Base-by-base conservation (phyloP, 169 alveolate genomes). In the Eimeria maxima region DNA sequence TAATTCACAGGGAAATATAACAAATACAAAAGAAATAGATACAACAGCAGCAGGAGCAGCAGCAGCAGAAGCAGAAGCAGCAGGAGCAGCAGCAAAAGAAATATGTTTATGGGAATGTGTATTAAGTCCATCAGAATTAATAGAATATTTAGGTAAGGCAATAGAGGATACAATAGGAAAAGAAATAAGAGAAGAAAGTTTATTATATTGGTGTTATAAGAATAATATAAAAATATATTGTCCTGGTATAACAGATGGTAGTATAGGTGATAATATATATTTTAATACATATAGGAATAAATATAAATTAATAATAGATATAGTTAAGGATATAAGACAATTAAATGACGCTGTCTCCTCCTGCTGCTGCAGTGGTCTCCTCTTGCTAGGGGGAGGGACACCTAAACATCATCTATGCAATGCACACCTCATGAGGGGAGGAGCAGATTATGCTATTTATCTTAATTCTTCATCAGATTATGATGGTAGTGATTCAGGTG, bases 401-500 rank as follows among this genome's bases (percentile, higher is more conserved):
- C 95, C 97, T 65, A 99, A 99, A 96, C 99, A 99, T 97, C 99
- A 99, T 97, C 99, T 99, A 44, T 98, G 99, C 98, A 99, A 99
- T 97, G 99, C 99, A 22, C 99, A 99, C 96, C 96, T 99, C 95
- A 99, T 99, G 99, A 97, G 99, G 96, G 99, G 99, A 96, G 99
- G 99, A 69, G 99, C 99, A 14, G 99, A 99, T 97, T 99, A 90
- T 97, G 99, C 99, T 6, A 99, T 99, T 53, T 99, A 99, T 96
- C 98, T 99, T 78, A 99, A 99, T 90, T 99, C 99, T 3, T 96
- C 95, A 50, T 97, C 98, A 74, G 99, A 99, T 95, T 99, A 97
- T 96, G 99, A 99, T 97, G 99, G 99, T 47, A 98, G 99, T 69
- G 99, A 99, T 97, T 98, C 99, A 57, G 99, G 99, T 20, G 99